phyloP scores from a whole-genome alignment of 352 stramenopile species.

The Nothophytophthora sp. region DNA sequence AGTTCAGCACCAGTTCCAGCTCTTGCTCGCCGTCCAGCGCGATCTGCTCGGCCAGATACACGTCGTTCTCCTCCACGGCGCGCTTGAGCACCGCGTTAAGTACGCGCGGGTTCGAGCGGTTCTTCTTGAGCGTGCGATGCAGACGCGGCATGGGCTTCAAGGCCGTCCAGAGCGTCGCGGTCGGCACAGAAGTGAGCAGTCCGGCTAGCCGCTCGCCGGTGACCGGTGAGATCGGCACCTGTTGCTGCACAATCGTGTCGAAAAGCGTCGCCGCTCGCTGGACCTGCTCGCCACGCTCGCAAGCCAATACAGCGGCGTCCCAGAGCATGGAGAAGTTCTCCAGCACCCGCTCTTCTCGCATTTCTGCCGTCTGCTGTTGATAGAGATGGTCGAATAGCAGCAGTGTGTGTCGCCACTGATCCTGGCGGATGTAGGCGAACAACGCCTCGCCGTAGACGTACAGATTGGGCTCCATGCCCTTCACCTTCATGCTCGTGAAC shows the following conservation, averaged over 20 bases:
- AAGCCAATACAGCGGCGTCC: slow-evolving; percentile 63
- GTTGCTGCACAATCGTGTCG: slow-evolving; percentile 39
- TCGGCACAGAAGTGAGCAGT: slow-evolving; percentile 39
- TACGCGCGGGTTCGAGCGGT: slow-evolving; percentile 32
- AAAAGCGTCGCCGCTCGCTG: slow-evolving; percentile 50
- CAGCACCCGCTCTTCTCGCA: slow-evolving; percentile 33
- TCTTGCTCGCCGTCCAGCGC: slow-evolving; percentile 36
- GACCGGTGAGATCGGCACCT: slow-evolving; percentile 42
- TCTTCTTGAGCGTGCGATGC: slow-evolving; percentile 33
- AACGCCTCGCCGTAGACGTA: slow-evolving; percentile 75
- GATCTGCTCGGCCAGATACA: slow-evolving; percentile 52
- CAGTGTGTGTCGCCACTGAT: slow-evolving; percentile 67
- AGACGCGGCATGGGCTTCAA: slow-evolving; percentile 52
- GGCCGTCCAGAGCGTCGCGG: slow-evolving; percentile 53
- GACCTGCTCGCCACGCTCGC: slow-evolving; percentile 41
- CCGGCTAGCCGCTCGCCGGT: slow-evolving; percentile 51
- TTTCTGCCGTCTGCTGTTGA: slow-evolving; percentile 38
- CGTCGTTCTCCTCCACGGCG: slow-evolving; percentile 53
- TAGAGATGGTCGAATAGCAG: slow-evolving; percentile 77
- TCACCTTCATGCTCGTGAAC: slow-evolving; percentile 77
- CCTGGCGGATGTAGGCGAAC: slow-evolving; percentile 63
- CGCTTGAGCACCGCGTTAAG: slow-evolving; percentile 67
- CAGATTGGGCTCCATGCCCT: slow-evolving; percentile 61
- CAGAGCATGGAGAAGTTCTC: slow-evolving; percentile 66
- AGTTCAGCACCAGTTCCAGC: slow-evolving; percentile 50